Percentiles rank a stretch among this genome's conserved stretches.
These are phyloP conservation scores for Apiospora arundinis DNA, from an alignment of 2,329 filamentous ascomycete species.

Conservation along the genomic window DNA sequence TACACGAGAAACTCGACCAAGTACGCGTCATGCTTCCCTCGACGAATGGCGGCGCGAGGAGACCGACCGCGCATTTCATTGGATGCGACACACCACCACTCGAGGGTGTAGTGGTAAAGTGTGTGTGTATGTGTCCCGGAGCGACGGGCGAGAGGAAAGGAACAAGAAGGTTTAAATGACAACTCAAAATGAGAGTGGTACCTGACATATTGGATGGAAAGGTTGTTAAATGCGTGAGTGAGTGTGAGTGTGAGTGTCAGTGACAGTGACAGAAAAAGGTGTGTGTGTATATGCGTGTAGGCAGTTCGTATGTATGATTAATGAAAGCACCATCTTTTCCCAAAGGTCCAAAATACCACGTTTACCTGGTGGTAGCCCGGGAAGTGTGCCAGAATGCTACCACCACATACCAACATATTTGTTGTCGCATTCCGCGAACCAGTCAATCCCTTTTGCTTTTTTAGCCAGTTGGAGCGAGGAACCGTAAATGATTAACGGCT, in stretches of 20 bases:
- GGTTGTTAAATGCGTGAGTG: background rate
- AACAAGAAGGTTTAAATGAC: background rate
- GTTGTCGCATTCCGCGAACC: background rate
- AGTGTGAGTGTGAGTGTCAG: background rate
- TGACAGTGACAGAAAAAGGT: background rate
- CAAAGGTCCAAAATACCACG: background rate
- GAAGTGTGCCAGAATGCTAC: too few relatives aligned
- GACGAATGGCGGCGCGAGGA: background rate
- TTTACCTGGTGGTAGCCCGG: too few relatives aligned
- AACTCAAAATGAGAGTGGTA: background rate
- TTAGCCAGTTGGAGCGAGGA: background rate
- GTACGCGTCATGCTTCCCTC: background rate
- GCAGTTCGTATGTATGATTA: background rate
- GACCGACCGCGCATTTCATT: background rate
- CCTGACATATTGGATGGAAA: background rate
- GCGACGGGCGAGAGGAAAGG: background rate
- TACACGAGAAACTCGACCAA: background rate
- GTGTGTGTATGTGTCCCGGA: slow-evolving; percentile 1
- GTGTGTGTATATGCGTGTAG: background rate
- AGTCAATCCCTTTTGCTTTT: background rate
- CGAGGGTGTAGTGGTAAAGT: background rate
- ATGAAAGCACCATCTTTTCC: slow-evolving; percentile 7
- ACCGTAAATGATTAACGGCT: background rate
- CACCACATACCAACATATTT: too few relatives aligned
- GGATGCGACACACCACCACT: slow-evolving; percentile 11